A percentile compares a stretch with the other conserved stretches of the same genome.
Conservation (phyloP, 2,329 filamentous ascomycete species). For the Dactylonectria estremocensis region DNA sequence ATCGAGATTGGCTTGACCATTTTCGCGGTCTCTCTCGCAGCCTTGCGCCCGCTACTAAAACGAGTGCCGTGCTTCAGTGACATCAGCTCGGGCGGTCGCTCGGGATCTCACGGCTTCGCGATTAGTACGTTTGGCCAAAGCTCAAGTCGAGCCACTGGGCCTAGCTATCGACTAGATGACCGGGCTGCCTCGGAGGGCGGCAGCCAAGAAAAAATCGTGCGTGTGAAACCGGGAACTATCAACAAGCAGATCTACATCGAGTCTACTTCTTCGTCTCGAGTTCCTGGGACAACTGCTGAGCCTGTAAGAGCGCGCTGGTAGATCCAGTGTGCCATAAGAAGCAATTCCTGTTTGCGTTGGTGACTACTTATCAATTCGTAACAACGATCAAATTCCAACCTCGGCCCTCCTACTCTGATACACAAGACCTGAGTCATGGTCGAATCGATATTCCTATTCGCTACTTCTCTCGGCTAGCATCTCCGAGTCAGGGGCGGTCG, state of each 20-base stretch:
- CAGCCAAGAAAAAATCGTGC: conserved; percentile 25
- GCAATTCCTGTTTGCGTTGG: neutral
- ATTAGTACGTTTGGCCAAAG: neutral
- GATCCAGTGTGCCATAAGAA: neutral
- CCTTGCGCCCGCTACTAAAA: conserved; percentile 25
- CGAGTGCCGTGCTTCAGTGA: conserved; percentile 21
- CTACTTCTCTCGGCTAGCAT: no score
- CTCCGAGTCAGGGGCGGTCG: no score
- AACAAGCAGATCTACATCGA: conserved; percentile 8
- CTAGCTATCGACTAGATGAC: conserved; percentile 20
- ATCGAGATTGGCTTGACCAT: conserved; percentile 18
- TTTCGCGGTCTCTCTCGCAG: conserved; percentile 16
- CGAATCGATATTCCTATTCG: no score
- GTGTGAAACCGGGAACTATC: neutral
- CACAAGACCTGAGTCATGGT: no score
- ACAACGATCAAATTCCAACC: no score
- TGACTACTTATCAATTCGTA: no score
- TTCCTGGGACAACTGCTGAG: neutral
- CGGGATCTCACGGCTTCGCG: conserved; percentile 1
- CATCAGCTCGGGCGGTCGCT: conserved; percentile 1
- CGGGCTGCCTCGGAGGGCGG: conserved; percentile 14
- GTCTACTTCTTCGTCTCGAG: neutral
- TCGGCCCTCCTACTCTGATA: no score
- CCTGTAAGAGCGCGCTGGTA: neutral
- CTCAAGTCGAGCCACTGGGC: neutral